A percentile compares a stretch with the other conserved stretches of the same genome.
Evolutionary conservation across 805 yeast genomes (phyloP).

Genomic region (Metschnikowia vanudenii): DNA sequence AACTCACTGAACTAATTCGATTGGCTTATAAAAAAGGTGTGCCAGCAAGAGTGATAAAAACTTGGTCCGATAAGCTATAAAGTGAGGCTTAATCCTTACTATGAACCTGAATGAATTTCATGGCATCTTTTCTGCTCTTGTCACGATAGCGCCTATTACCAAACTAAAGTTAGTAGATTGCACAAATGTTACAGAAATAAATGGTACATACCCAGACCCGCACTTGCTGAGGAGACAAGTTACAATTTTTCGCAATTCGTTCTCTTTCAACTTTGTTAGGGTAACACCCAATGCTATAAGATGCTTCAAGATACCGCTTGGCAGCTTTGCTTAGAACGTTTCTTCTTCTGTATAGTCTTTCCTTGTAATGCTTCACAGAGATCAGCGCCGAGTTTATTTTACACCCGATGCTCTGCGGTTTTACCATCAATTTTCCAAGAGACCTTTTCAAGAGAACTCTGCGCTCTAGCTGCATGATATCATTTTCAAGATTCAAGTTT

Average conservation of each 20-base stretch:
- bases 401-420: too few species aligned
- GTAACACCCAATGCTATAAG: constrained; percentile 4
- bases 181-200: neutral
- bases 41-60: too few species aligned
- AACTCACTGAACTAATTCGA: constrained; percentile 13
- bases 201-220: constrained; percentile 32
- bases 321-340: too few species aligned
- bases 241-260: constrained; percentile 27
- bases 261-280: constrained; percentile 30
- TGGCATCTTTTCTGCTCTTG: constrained; percentile 12
- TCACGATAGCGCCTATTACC: constrained; percentile 31
- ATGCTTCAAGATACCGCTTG: too few species aligned
- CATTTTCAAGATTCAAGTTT: too few species aligned
- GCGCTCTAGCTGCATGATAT: too few species aligned
- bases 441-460: too few species aligned
- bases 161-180: constrained; percentile 22
- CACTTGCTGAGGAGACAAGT: constrained; percentile 28
- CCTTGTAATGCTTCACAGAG: too few species aligned
- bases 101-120: constrained; percentile 6
- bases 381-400: too few species aligned
- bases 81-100: neutral
- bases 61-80: too few species aligned
- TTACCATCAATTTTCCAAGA: too few species aligned
- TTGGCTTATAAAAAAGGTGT: constrained; percentile 11
- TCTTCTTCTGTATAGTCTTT: too few species aligned